Base-by-base conservation (phyloP, 805 yeast genomes). In the Suhomyces tanzawaensis region DNA sequence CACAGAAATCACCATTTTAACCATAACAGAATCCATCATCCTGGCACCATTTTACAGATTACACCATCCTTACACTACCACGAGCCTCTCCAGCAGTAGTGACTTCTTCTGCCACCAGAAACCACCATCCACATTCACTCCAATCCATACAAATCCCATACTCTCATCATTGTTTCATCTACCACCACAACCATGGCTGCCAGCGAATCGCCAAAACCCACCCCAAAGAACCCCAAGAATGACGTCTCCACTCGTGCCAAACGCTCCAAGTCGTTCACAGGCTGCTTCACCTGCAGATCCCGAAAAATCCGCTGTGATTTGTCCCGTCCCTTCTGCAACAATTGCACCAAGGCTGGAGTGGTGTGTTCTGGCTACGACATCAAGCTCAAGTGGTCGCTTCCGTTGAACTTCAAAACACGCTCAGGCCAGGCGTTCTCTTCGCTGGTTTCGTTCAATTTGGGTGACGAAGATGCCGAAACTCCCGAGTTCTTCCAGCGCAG, bases 271-370 rank as follows among this genome's bases (percentile, higher is more conserved):
- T 81, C 93, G 0, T 88, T 86, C 53, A 80, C 85, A 0, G 96
- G 96, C 1, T 89, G 96, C 55, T 86, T 86, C 69, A 85, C 95
- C 0, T 88, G 96, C 52, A 71, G 96, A 30, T 66, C 81, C 12
- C 61, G 96, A 31, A 85, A 87, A 58, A 81, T 88, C 33, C 80
- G 85, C 41, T 89, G 96, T 59, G 95, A 87, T 55, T 65, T 84
- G 39, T 66, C 71, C 12, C 74, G 72, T 46, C 96, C 96, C 0
- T 55, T 63, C 11, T 89, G 96, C 60, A 55, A 60, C n/a, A 72
- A 85, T 40, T 89, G 96, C 58, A 66, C 67, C 28, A 81, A 79
- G 51, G 73, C 86, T 0, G 80, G 82, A 0, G 56, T 85, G 19
- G 64, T 68, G 3, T 89, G 96, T 53, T 87, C 82, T 19, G 96